Evolutionary conservation across 2,329 filamentous ascomycete genomes (phyloP).

Genomic region (Fusarium pseudocircinatum): DNA sequence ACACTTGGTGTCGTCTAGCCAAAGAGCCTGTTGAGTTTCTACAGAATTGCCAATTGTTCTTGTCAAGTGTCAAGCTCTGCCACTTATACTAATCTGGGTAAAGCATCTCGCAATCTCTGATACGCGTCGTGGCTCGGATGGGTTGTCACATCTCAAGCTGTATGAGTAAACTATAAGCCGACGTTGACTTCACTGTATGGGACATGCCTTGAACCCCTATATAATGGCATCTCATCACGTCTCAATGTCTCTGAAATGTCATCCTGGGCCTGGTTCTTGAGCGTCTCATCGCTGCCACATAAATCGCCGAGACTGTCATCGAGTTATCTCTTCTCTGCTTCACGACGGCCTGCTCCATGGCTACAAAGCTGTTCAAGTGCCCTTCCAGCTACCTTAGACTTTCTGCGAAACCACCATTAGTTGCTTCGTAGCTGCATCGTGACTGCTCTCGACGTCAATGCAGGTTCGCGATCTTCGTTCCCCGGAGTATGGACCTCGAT

Average conservation of each 20-base stretch:
- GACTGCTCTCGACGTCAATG: neutral
- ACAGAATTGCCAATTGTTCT: neutral
- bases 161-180: no score
- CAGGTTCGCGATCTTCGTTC: rapidly evolving
- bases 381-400: neutral
- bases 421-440: neutral
- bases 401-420: no score
- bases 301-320: neutral
- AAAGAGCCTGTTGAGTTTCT: no score
- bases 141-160: neutral
- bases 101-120: neutral
- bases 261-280: neutral
- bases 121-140: neutral
- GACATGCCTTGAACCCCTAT: rapidly evolving
- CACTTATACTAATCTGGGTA: neutral
- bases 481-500: neutral
- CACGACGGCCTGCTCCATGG: rapidly evolving
- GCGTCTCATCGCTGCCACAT: neutral
- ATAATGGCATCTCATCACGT: rapidly evolving
- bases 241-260: no score
- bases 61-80: neutral
- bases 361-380: neutral
- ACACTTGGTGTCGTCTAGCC: neutral
- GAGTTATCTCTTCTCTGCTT: neutral
- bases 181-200: neutral